Conservation (phyloP, 108 stramenopile genomes). For the Pseudonitzschia pungens region DNA sequence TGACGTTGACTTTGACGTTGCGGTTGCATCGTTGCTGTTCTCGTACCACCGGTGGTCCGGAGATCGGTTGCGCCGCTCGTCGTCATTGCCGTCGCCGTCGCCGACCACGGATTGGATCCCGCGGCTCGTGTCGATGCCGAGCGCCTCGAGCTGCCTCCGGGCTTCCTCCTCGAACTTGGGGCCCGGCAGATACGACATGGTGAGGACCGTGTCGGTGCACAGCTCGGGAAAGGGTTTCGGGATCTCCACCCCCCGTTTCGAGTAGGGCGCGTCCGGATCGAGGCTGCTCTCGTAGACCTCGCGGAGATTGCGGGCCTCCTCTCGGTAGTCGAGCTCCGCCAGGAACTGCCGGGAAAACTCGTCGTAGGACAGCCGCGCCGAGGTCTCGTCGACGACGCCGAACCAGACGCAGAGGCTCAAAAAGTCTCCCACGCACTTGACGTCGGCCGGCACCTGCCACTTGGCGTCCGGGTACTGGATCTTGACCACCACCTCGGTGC, state of each 20-base stretch:
- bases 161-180: constrained; percentile 75
- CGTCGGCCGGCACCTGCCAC: constrained; percentile 82
- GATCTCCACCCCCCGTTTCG: constrained; percentile 45
- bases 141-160: constrained; percentile 44
- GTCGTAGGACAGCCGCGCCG: constrained; percentile 55
- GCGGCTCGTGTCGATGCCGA: constrained; percentile 65
- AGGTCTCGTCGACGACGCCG: constrained; percentile 58
- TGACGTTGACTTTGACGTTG: too few species aligned
- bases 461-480: constrained; percentile 90
- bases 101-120: constrained; percentile 44
- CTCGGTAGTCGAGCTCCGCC: constrained; percentile 64
- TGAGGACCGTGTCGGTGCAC: constrained; percentile 64
- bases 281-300: constrained; percentile 57
- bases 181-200: constrained; percentile 76
- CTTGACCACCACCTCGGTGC: constrained; percentile 80
- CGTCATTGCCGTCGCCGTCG: background rate
- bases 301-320: constrained; percentile 56
- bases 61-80: too few species aligned
- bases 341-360: constrained; percentile 78
- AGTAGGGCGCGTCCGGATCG: constrained; percentile 62
- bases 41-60: too few species aligned
- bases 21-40: too few species aligned
- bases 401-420: constrained; percentile 66
- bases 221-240: constrained; percentile 53
- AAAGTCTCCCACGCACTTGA: constrained; percentile 72